Base-by-base conservation (phyloP, 148 eudicot genomes). In the Nepenthes mirabilis region DNA sequence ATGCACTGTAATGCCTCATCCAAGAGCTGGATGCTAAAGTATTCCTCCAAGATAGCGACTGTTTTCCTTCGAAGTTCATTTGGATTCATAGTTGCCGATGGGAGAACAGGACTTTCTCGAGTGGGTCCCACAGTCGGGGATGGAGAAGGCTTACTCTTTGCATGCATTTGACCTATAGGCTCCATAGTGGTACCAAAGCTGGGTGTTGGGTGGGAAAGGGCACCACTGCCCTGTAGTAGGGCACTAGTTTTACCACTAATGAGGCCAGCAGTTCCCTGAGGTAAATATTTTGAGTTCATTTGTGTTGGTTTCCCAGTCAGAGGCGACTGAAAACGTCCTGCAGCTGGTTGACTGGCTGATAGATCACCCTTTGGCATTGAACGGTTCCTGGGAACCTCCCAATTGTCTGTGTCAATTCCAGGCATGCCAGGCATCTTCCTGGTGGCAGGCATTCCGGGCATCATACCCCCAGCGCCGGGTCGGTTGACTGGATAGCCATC, bases 381-480 rank as follows among this genome's bases (percentile, higher is more conserved):
- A 36, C 95, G 79, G 58, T 76, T 68, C 66, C 84, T 79, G 6
- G 81, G 85, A 59, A 89, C 80, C 71, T 89, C 99, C 99, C 99
- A 93, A 58, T 85, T 81, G 70, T 84, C 95, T 45, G 77, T 81
- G 58, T 89, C 96, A 23, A 79, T 57, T 43, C 80, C 89, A 1
- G 96, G 86, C 77, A 75, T 77, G 6, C 91, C 88, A 1, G 91
- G 88, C 88, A 82, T 79, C 70, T 71, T 86, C 61, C 89, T 71
- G 7, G 71, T 12, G 12, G 91, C 91, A 0, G 95, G 99, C 87
- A 77, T 82, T 49, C 98, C 98, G 0, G 95, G 99, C 96, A 93
- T 93, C 96, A 89, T 83, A 50, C 95, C 97, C 50, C 95, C 97
- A 1, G 81, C 14, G 34, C 97, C 97, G 12, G 86, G 87, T 33